Conservation (phyloP, 306 rosid species). For the Gleditsia sinensis region DNA sequence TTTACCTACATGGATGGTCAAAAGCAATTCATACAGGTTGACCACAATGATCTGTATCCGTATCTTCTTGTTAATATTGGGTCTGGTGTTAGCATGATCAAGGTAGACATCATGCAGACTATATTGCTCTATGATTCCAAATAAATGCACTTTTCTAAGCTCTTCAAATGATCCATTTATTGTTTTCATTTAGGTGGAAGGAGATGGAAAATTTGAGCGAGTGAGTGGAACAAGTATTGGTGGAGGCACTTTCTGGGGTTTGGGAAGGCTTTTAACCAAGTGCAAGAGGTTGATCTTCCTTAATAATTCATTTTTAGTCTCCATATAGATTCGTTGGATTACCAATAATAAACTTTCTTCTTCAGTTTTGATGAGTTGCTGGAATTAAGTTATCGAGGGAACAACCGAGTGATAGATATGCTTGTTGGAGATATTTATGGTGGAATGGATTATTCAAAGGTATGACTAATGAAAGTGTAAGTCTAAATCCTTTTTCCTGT, state of each 20-base stretch:
- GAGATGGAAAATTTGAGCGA: conserved; percentile 85
- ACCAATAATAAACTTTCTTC: conserved; percentile 29
- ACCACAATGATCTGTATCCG: conserved; percentile 79
- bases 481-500: conserved; percentile 19
- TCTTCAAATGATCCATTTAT: conserved; percentile 19
- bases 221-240: conserved; percentile 98
- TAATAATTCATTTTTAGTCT: conserved; percentile 17
- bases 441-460: conserved; percentile 89
- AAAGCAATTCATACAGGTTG: conserved; percentile 78
- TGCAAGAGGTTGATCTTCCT: conserved; percentile 68
- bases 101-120: conserved; percentile 54
- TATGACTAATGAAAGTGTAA: conserved; percentile 36
- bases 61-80: conserved; percentile 95
- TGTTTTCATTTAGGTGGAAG: conserved; percentile 73
- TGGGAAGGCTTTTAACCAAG: conserved; percentile 89
- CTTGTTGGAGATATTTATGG: conserved; percentile 97
- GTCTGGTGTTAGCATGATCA: conserved; percentile 97
- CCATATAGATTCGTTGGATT: conserved; percentile 20
- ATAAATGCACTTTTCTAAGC: conserved; percentile 4
- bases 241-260: conserved; percentile 98
- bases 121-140: conserved; percentile 29
- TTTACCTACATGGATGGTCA: conserved; percentile 71
- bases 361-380: conserved; percentile 93
- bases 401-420: conserved; percentile 93
- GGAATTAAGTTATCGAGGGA: conserved; percentile 86